Percentiles rank a stretch among this genome's conserved stretches.
Evolutionary conservation across 2,329 filamentous ascomycete species (phyloP).

Genomic region (Ascochyta pisi): DNA sequence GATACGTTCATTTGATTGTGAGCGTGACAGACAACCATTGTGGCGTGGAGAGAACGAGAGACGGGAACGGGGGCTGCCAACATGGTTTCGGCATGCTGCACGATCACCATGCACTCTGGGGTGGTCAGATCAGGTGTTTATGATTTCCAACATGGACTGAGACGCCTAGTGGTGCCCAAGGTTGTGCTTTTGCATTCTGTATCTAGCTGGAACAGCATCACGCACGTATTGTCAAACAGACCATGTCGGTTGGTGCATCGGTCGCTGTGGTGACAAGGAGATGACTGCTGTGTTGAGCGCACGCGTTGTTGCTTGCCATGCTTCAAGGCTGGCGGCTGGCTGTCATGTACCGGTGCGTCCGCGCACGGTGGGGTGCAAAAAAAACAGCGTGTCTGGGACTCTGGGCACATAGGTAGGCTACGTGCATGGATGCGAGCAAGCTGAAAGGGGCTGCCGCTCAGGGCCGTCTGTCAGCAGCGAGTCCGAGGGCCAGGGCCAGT

Average conservation of each 20-base stretch:
- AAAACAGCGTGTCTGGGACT: too few species aligned
- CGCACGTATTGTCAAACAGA: not conserved
- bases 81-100: constrained; percentile 1
- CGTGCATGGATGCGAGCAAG: too few species aligned
- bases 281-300: constrained; percentile 4
- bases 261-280: constrained; percentile 9
- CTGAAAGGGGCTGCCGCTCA: too few species aligned
- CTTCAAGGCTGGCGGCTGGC: too few species aligned
- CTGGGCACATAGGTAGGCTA: too few species aligned
- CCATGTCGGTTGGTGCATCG: not conserved
- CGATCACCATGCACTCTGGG: not conserved
- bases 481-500: too few species aligned
- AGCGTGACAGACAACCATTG: constrained; percentile 3
- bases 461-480: too few species aligned
- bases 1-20: too few species aligned
- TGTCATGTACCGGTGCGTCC: too few species aligned
- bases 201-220: not conserved
- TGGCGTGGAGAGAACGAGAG: not conserved
- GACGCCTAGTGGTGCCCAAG: not conserved
- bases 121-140: not conserved
- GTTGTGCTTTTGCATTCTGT: not conserved
- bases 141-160: not conserved
- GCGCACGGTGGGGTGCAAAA: too few species aligned
- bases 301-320: not conserved
- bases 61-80: not conserved